Conservation (phyloP, 148 eudicot genomes). For the Dysphania ambrosioides region DNA sequence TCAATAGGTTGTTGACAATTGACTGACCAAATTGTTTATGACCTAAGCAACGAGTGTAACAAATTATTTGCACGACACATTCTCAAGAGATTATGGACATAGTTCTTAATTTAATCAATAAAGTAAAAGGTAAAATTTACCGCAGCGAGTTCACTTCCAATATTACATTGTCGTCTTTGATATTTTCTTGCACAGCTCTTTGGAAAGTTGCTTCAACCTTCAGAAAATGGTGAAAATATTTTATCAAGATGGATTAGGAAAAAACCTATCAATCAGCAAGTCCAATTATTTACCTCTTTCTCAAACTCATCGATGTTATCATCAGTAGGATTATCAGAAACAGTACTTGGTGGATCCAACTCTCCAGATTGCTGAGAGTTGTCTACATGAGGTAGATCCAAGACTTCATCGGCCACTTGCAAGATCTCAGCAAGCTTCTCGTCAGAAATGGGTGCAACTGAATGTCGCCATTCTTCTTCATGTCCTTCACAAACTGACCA, state of each 20-base stretch:
- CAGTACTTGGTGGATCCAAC: conserved; percentile 44
- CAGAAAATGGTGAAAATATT: conserved; percentile 8
- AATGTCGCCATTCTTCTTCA: conserved; percentile 86
- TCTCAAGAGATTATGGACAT: neutral
- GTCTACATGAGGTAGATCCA: conserved; percentile 42
- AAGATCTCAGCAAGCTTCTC: conserved; percentile 65
- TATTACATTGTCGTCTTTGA: conserved; percentile 66
- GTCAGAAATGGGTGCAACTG: conserved; percentile 84
- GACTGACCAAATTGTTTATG: neutral
- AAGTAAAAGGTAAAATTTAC: conserved; percentile 33
- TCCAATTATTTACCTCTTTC: conserved; percentile 55
- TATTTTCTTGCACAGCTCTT: conserved; percentile 75
- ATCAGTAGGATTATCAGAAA: conserved; percentile 48
- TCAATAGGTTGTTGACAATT: neutral
- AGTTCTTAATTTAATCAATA: neutral
- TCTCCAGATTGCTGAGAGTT: conserved; percentile 68
- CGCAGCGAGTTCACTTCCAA: conserved; percentile 86
- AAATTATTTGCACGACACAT: neutral
- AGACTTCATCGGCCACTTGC: conserved; percentile 45
- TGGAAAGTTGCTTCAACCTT: conserved; percentile 93
- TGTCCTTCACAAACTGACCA: conserved; percentile 76
- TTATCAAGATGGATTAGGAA: conserved; percentile 11
- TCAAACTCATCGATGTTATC: conserved; percentile 73
- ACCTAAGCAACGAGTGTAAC: neutral
- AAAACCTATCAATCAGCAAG: neutral